A percentile compares a stretch with the other conserved stretches of the same genome.
phyloP scores from a whole-genome alignment of 352 stramenopile species.

The Pythium diclinum region DNA sequence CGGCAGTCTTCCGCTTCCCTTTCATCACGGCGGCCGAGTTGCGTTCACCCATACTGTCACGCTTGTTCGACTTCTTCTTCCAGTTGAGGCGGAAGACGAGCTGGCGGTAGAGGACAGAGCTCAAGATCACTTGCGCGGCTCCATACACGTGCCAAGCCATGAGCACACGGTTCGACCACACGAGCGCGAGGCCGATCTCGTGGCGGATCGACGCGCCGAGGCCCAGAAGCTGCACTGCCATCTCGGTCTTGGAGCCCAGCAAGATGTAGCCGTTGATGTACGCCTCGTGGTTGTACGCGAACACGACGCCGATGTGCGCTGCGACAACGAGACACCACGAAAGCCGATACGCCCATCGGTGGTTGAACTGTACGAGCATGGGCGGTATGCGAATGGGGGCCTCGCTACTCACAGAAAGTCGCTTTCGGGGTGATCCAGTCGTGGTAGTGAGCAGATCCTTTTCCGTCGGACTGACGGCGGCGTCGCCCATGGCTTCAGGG shows the following conservation, averaged over 20 bases:
- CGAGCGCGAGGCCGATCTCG: slow-evolving; percentile 20
- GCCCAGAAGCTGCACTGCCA: slow-evolving; percentile 25
- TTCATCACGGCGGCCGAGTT: not conserved
- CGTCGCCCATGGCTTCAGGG: not conserved
- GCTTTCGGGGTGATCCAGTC: not conserved
- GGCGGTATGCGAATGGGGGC: not conserved
- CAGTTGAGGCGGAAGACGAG: slow-evolving; percentile 17
- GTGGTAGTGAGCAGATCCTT: not conserved
- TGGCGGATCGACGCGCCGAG: slow-evolving; percentile 18
- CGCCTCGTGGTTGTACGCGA: slow-evolving; percentile 24
- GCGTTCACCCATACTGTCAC: not conserved
- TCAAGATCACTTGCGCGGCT: slow-evolving; percentile 8
- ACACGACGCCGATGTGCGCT: slow-evolving; percentile 18
- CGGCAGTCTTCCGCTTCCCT: too few species aligned
- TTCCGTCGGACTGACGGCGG: not conserved
- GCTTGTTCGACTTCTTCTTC: not conserved
- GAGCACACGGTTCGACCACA: slow-evolving; percentile 20
- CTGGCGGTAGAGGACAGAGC: slow-evolving; percentile 14
- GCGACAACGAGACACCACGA: slow-evolving; percentile 21
- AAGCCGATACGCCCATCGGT: slow-evolving; percentile 10
- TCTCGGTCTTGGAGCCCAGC: slow-evolving; percentile 25
- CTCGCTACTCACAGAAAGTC: not conserved
- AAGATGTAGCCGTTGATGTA: slow-evolving; percentile 29
- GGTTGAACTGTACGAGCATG: slow-evolving; percentile 15
- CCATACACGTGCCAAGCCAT: slow-evolving; percentile 25